These are phyloP conservation scores for Dendrobium catenatum DNA, from an alignment of 106 monocot genomes.

Conservation along the genomic window DNA sequence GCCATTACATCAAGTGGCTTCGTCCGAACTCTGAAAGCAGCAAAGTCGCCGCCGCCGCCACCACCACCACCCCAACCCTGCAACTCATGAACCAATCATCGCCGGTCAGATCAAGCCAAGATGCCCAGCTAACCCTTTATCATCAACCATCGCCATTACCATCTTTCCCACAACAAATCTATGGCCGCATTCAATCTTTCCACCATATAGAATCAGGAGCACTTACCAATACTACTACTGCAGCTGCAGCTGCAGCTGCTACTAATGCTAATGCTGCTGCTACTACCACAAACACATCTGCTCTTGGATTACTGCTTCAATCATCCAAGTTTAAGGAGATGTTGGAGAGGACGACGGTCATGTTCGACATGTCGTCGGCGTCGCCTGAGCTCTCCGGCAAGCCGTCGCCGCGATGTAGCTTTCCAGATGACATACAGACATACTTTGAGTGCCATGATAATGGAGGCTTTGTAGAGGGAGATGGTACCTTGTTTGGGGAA, in stretches of 20 bases:
- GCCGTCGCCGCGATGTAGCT: slow-evolving; percentile 22
- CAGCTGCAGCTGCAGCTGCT: not conserved
- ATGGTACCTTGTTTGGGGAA: slow-evolving; percentile 49
- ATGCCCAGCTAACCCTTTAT: not conserved
- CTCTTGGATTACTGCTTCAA: slow-evolving; percentile 29
- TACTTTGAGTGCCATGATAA: slow-evolving; percentile 35
- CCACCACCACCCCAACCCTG: not conserved
- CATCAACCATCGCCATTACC: not conserved
- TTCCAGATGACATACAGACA: slow-evolving; percentile 67
- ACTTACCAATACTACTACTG: not conserved
- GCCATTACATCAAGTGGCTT: slow-evolving; percentile 55
- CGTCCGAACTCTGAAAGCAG: slow-evolving; percentile 10
- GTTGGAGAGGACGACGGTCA: slow-evolving; percentile 24
- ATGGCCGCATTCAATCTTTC: too few relatives aligned
- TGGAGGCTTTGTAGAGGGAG: slow-evolving; percentile 15
- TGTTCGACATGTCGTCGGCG: not conserved
- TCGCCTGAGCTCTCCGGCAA: not conserved
- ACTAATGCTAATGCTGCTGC: not conserved
- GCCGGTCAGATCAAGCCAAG: not conserved
- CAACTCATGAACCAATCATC: not conserved
- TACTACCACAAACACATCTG: slow-evolving; percentile 11
- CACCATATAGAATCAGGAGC: not conserved
- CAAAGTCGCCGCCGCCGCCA: too few relatives aligned
- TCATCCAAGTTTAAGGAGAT: slow-evolving; percentile 42
- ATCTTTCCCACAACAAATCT: not conserved